Evolutionary conservation across 2,329 filamentous ascomycete species (phyloP), one percentile per base, ranked within the genome.

Genomic region (Purpureocillium lavendulum): DNA sequence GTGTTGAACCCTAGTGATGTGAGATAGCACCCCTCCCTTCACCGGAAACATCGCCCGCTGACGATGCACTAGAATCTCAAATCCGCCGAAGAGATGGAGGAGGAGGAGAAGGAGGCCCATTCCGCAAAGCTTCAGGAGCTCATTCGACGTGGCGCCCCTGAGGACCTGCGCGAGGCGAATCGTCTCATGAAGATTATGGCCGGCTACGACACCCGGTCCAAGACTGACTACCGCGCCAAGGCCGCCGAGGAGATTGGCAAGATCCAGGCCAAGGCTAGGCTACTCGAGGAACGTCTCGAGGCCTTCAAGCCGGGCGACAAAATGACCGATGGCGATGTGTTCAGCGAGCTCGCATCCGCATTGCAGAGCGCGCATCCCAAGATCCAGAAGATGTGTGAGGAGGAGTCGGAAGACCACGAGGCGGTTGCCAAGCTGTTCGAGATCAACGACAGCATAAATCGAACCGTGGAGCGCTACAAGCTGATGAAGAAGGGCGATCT

Each of bases 181-280:
- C 82, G 87, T 51, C 72, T 98, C 39, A 98, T 98, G 92, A 98
- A 98, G 66, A 77, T 98, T 49, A 97, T 98, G 92, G 92, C 92
- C 39, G 92, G 92, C 46, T 98, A 86, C 62, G 92, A 98, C 60
- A 96, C 87, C 42, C 75, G 89, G 51, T 84, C 87, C 59, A 97
- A 97, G 67, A 96, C 92, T 2, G 90, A 98, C 65, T 98, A 96
- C 64, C 82, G 92, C 48, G 92, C 92, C 47, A 98, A 98, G 65
- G 92, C 92, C 2, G 92, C 92, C 9, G 89, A 96, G 58, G 92
- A 98, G 47, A 87, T 98, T 7, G 76, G 79, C 49, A 94, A 87
- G 66, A 89, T 98, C 42, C 92, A 97, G 61, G 88, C 95, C 58
- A 98, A 98, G 62, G 92, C 92, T 4, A 82, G 81, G 47, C 67